phyloP scores from a whole-genome alignment of 495 filamentous ascomycete species.

The Talaromyces adpressus region DNA sequence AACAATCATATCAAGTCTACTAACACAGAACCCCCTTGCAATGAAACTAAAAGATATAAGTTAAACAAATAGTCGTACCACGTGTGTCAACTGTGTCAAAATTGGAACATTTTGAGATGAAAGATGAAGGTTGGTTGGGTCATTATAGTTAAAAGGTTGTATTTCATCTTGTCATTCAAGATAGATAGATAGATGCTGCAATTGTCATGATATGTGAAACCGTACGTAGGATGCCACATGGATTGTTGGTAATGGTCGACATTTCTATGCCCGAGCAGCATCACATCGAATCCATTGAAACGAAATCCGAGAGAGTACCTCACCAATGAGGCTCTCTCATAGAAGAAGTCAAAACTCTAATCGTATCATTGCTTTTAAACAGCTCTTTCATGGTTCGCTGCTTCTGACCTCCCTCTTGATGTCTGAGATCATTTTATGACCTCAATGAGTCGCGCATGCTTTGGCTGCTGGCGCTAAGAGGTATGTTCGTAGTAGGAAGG shows the following conservation, averaged over 20 bases:
- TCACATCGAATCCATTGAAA: not conserved
- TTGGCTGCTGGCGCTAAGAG: constrained; percentile 84
- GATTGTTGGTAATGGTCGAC: not conserved
- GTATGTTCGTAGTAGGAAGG: constrained; percentile 59
- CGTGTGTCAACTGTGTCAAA: not conserved
- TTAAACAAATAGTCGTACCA: not conserved
- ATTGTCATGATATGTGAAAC: not conserved
- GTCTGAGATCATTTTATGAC: constrained; percentile 23
- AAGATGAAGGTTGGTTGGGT: not conserved
- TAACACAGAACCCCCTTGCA: constrained; percentile 2
- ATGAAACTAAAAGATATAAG: not conserved
- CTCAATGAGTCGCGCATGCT: constrained; percentile 84
- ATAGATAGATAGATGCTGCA: not conserved
- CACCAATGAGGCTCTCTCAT: not conserved
- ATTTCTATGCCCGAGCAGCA: not conserved
- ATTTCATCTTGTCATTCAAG: not conserved
- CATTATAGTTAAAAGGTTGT: not conserved
- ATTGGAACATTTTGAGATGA: not conserved
- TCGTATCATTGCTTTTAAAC: not conserved
- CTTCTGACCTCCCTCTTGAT: not conserved
- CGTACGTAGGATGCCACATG: not conserved
- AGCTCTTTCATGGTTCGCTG: not conserved
- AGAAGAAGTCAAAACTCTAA: not conserved
- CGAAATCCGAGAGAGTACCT: not conserved
- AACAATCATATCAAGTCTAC: not conserved